Evolutionary conservation across 2,329 filamentous ascomycete species (phyloP).

Genomic region (Trichothecium roseum): DNA sequence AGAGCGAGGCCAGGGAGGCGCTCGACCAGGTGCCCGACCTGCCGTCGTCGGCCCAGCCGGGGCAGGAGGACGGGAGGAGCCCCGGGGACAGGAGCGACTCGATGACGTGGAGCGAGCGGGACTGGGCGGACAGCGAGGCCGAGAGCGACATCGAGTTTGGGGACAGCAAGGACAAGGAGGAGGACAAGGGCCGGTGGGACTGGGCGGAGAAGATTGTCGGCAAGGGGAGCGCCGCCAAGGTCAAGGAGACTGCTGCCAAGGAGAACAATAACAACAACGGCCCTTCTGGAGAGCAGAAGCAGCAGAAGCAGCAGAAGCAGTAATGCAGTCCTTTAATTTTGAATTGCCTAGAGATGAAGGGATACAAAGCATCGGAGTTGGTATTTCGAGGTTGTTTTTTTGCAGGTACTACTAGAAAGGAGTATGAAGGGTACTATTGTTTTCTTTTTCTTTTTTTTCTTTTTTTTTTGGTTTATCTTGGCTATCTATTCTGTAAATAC

Average conservation of each 20-base stretch:
- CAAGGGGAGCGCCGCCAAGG: conserved; percentile 19
- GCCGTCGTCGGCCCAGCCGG: conserved; percentile 15
- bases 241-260: conserved; percentile 8
- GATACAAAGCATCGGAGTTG: no score
- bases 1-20: conserved; percentile 23
- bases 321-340: no score
- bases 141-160: conserved; percentile 28
- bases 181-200: conserved; percentile 25
- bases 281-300: no score
- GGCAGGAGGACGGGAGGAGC: not conserved
- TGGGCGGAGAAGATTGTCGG: conserved; percentile 47
- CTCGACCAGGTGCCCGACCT: conserved; percentile 36
- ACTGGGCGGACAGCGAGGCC: conserved; percentile 46
- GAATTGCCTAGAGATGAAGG: no score
- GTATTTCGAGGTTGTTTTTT: no score
- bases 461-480: no score
- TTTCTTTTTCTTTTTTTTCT: no score
- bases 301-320: no score
- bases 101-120: conserved; percentile 54
- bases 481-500: no score
- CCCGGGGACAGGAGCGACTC: conserved; percentile 34
- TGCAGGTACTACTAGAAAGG: no score
- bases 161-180: conserved; percentile 9
- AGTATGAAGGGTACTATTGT: no score
- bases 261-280: no score